Percentiles rank a stretch among this genome's conserved stretches.
Conservation (phyloP, 1,284 basidiomycete species). For the Lignosus rhinocerotis region DNA sequence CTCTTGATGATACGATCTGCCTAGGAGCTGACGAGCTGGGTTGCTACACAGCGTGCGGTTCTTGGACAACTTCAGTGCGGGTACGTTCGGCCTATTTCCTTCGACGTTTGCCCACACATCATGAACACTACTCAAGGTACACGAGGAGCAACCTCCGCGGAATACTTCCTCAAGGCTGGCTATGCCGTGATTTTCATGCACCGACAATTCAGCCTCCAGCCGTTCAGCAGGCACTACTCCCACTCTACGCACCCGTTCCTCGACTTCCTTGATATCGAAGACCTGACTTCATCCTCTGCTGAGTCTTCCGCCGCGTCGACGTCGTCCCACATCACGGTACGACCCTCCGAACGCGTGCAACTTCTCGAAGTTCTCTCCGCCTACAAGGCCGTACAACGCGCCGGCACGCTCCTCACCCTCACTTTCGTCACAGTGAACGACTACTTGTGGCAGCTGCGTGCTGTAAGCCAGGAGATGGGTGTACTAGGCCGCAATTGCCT, state of each 20-base stretch:
- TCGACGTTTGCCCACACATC: neutral
- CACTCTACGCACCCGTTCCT: constrained; percentile 98
- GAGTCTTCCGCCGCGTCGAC: constrained; percentile 22
- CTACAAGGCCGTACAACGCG: constrained; percentile 80
- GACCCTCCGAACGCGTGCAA: constrained; percentile 58
- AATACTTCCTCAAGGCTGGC: constrained; percentile 91
- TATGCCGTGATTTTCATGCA: constrained; percentile 99
- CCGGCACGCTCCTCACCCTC: constrained; percentile 79
- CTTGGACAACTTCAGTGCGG: constrained; percentile 98
- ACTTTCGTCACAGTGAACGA: constrained; percentile 96
- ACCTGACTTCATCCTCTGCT: neutral
- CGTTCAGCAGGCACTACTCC: constrained; percentile 95
- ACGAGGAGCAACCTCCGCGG: constrained; percentile 94
- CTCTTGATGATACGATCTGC: constrained; percentile 10
- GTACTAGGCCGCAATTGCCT: constrained; percentile 73
- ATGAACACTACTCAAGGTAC: constrained; percentile 59
- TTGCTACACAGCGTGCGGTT: constrained; percentile 81
- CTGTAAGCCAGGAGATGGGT: constrained; percentile 74
- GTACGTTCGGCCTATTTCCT: constrained; percentile 41
- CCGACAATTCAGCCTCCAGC: constrained; percentile 94
- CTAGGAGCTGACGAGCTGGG: constrained; percentile 22
- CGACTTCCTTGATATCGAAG: constrained; percentile 86
- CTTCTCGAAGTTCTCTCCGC: constrained; percentile 76
- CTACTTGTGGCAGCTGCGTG: constrained; percentile 90
- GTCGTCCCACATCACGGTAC: constrained; percentile 61